Evolutionary conservation across 2,329 filamentous ascomycete genomes (phyloP).

Genomic region (Colletotrichum caudatum): DNA sequence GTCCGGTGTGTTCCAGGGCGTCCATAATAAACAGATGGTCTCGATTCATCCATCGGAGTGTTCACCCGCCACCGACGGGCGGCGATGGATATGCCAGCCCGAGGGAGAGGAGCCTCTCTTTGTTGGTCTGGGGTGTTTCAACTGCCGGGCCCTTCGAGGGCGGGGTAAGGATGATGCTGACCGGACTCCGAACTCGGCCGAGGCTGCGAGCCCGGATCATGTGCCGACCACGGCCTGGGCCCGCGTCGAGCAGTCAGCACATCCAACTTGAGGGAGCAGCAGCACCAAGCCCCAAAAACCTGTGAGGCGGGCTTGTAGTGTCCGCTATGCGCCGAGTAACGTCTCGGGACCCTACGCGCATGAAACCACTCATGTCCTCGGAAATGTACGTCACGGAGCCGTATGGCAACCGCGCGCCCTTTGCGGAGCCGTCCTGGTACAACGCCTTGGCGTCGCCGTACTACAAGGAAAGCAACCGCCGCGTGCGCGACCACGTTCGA

Average conservation of each 20-base stretch:
- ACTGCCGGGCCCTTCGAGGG: too few relatives aligned
- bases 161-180: neutral
- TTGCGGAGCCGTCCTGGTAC: constrained; percentile 48
- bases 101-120: neutral
- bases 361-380: neutral
- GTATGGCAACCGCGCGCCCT: constrained; percentile 18
- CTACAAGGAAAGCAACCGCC: constrained; percentile 71
- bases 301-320: neutral
- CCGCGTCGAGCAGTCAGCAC: too few relatives aligned
- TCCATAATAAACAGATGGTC: too few relatives aligned
- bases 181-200: neutral
- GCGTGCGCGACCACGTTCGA: constrained; percentile 66
- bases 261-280: too few relatives aligned
- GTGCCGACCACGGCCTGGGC: neutral
- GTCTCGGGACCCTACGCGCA: neutral
- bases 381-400: neutral
- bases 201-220: neutral
- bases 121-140: neutral
- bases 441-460: constrained; percentile 59
- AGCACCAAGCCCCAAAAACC: too few relatives aligned
- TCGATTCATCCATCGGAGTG: neutral
- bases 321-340: neutral
- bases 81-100: too few relatives aligned
- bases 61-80: neutral
- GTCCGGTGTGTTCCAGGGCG: too few relatives aligned